Base-by-base conservation (phyloP, 192 early-diverging fungal species). In the Jimgerdemannia flammicorona region DNA sequence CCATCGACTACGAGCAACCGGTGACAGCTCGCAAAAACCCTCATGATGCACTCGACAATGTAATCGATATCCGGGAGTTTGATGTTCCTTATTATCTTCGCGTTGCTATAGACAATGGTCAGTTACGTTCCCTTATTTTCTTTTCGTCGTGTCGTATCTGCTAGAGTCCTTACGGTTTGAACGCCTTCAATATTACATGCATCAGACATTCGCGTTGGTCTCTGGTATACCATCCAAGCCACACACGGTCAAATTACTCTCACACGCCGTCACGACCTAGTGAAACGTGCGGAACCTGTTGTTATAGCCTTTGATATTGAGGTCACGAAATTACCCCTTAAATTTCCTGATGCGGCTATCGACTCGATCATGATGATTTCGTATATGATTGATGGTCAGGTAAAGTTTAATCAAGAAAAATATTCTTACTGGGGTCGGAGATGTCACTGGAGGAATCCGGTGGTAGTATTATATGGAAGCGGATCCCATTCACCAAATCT, bases 291-390 rank as follows among this genome's bases (percentile, higher is more conserved):
- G 0, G 97, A 99, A 44, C 96, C 96, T 1, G 93, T 98, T 0
- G 90, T 98, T 1, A 75, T 98, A 43, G 98, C 97, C 0, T 99
- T 96, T 78, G 97, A 98, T 86, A 99, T 99, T 71, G 98, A 99
- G 84, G 97, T 96, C 0, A 97, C 97, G 43, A 99, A 99, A 80
- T 81, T 96, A 43, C 98, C 98, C 43, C 88, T 99, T 43, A 98
- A 98, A 82, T 99, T 99, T 74, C 98, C 98, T 7, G 98, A 98
- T 74, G 87, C 96, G 0, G 67, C 82, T 3, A 90, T 91, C 43
- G 98, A 99, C 79, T 89, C 88, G 59, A 95, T 99, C 74, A 99
- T 98, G 96, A 99, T 99, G 98, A 98, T 99, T 76, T 98, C 97
- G 42, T 99, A 99, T 80, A 99, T 99, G 98, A 93, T 99, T 69